Evolutionary conservation across 1,284 basidiomycete species (phyloP), one percentile per base, ranked within the genome.

Genomic region (Apiotrichum akiyoshidainum): DNA sequence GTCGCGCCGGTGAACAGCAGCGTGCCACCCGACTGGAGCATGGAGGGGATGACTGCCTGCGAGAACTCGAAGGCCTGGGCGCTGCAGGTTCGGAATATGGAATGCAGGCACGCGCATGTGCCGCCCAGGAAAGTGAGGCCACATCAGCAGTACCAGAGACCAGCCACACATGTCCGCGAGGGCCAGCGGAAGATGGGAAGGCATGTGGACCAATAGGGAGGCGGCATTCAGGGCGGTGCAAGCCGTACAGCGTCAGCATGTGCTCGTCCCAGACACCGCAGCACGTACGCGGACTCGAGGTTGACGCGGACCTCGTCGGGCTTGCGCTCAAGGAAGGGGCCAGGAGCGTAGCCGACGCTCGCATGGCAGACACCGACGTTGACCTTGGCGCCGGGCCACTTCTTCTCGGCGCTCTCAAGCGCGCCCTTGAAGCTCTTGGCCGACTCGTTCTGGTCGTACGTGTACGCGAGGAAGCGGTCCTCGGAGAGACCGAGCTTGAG

Each of bases 1-100:
- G 77, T 78, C 4, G 75, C 73, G 2, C 75, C 75, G 2, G 74
- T 76, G 64, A 77, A 75, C 19, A 78, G 56, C 22, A 78, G 64
- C 1, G 71, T 70, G 21, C 71, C 71, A n/a, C 62, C 63, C 7
- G 65, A 60, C 19, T 46, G 46, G 31, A 74, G 67, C 54, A 76
- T 55, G 21, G 52, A 55, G n/a, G 71, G 72, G 52, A 76, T 60
- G 49, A 76, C 14, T 31, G 60, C 58, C 45, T 73, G 71, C 1
- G 70, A 63, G 47, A 76, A 71, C 59, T 69, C 68, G 58, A 65
- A 74, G 0, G 63, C 70, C n/a, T 60, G 44, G 48, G 68, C 52
- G 19, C 69, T 67, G 54, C 17, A 40, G 3, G 14, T 2, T 16
- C 9, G n/a, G n/a, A 19, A 12, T 19, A 5, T 8, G 21, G 10